Conservation (phyloP, 2,329 filamentous ascomycete species). For the Simplicillium sp. region DNA sequence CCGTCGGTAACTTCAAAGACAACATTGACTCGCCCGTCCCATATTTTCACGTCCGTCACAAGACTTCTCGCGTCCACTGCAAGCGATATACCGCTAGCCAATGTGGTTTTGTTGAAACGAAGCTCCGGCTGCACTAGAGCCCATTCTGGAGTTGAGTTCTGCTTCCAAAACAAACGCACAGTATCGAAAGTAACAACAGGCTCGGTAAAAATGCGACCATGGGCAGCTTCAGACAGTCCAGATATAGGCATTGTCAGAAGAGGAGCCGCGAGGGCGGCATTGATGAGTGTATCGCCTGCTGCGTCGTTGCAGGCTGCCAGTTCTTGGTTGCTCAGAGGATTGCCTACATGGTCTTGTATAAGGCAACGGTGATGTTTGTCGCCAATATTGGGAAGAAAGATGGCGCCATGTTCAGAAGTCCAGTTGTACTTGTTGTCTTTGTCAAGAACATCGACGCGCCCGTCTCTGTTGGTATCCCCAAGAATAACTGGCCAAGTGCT, state of each 20-base stretch:
- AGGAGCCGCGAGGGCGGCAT: not conserved
- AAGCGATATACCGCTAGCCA: too few species aligned
- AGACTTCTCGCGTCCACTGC: too few species aligned
- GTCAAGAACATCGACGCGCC: conserved; percentile 6
- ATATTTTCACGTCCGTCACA: conserved; percentile 20
- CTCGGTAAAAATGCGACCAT: too few species aligned
- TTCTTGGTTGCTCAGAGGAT: not conserved
- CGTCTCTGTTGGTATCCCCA: too few species aligned
- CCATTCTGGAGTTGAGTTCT: too few species aligned
- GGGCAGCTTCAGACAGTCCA: too few species aligned
- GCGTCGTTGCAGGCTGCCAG: not conserved
- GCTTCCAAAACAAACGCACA: too few species aligned
- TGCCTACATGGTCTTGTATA: too few species aligned
- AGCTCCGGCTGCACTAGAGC: too few species aligned
- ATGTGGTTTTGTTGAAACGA: too few species aligned
- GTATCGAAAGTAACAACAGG: too few species aligned
- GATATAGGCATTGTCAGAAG: not conserved
- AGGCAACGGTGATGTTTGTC: conserved; percentile 6
- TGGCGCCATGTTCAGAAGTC: conserved; percentile 6
- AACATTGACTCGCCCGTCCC: conserved; percentile 1
- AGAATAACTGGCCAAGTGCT: too few species aligned
- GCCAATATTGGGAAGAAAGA: conserved; percentile 11
- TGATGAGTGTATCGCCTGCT: not conserved
- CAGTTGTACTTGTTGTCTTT: conserved; percentile 4
- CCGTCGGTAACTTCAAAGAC: conserved; percentile 2